Conservation (phyloP, 139 green algal species). For the Edaphochlamys debaryana region DNA sequence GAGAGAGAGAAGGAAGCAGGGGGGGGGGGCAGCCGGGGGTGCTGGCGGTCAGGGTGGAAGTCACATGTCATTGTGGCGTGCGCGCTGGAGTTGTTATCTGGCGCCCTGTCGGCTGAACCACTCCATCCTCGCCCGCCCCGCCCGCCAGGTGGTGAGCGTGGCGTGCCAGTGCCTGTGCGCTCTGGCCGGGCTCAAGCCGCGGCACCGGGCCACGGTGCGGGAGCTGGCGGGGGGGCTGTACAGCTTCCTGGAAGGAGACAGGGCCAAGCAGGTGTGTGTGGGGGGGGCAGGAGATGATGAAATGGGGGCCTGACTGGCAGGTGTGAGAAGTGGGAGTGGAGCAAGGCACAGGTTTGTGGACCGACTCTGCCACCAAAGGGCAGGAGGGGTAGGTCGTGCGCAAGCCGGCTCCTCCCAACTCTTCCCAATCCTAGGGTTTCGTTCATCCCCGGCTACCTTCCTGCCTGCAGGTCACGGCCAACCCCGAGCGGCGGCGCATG, state of each 20-base stretch:
- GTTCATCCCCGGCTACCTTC: background rate
- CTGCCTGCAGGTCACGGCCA: background rate
- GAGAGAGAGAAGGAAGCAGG: background rate
- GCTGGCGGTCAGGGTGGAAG: too few species aligned
- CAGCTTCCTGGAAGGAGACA: constrained; percentile 45
- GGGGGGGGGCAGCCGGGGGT: background rate
- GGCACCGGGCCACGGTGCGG: background rate
- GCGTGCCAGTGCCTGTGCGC: constrained; percentile 62
- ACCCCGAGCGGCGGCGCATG: background rate
- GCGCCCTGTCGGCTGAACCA: too few species aligned
- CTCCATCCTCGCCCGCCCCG: too few species aligned
- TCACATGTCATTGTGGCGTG: too few species aligned
- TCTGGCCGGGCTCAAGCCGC: constrained; percentile 50
- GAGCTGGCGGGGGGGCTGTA: constrained; percentile 4
- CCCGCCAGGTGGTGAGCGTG: constrained; percentile 58
- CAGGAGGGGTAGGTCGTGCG: too few species aligned
- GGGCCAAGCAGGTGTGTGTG: background rate
- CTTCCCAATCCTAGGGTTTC: background rate
- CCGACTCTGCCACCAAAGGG: too few species aligned
- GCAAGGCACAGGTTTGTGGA: too few species aligned
- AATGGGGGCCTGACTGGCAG: too few species aligned
- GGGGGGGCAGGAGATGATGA: too few species aligned
- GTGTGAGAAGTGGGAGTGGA: too few species aligned
- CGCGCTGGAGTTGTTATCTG: too few species aligned
- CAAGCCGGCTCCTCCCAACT: too few species aligned